Percentiles rank a stretch among this genome's conserved stretches.
Conservation (phyloP, 768 basidiomycete genomes). For the Pleurotus sapidus region DNA sequence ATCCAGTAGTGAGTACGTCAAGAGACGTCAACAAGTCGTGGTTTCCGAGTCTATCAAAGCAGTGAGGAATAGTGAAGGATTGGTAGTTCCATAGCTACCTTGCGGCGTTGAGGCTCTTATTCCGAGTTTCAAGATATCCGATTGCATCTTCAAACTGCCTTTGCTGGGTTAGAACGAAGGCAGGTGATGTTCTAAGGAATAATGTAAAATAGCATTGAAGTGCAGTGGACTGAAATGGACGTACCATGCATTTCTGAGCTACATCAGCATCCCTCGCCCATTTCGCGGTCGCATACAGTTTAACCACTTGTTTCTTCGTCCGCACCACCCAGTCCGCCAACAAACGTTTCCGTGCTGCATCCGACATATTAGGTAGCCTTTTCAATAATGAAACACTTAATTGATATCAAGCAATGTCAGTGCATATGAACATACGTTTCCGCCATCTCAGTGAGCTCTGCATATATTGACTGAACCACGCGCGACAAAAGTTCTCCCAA, state of each 20-base stretch:
- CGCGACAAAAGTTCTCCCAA: conserved; percentile 75
- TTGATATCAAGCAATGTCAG: background rate
- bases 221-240: background rate
- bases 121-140: conserved; percentile 57
- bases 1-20: conserved; percentile 83
- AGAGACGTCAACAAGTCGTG: conserved; percentile 91
- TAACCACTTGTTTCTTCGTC: conserved; percentile 86
- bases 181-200: conserved; percentile 71
- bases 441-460: conserved; percentile 76
- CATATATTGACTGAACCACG: conserved; percentile 76
- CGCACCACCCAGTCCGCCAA: conserved; percentile 90
- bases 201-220: background rate
- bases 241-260: conserved; percentile 85
- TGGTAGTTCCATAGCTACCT: conserved; percentile 44
- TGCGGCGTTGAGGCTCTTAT: conserved; percentile 71
- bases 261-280: conserved; percentile 85
- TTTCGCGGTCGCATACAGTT: conserved; percentile 81
- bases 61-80: conserved; percentile 2
- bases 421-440: conserved; percentile 65
- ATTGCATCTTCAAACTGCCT: conserved; percentile 77
- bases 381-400: conserved; percentile 4
- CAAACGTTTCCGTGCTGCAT: conserved; percentile 72
- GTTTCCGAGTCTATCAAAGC: conserved; percentile 69
- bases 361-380: conserved; percentile 82
- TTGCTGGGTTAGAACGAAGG: conserved; percentile 84